Conservation (phyloP, 768 basidiomycete genomes). For the Suillus subluteus region DNA sequence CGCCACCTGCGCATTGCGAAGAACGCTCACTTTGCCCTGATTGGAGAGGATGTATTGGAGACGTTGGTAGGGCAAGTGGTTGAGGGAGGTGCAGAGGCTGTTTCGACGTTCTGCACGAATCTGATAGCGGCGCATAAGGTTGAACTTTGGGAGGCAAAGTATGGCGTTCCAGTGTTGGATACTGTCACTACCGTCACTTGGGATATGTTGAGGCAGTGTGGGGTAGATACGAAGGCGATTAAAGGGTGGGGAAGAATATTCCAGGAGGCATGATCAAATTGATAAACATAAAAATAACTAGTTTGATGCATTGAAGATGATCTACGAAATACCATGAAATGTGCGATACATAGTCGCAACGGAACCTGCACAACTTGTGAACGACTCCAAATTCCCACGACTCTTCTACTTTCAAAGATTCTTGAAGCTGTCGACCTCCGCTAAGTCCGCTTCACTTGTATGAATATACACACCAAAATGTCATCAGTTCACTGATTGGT, state of each 20-base stretch:
- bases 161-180: constrained; percentile 4
- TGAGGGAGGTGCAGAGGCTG: neutral
- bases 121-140: constrained; percentile 5
- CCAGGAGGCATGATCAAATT: constrained; percentile 1
- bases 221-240: constrained; percentile 5
- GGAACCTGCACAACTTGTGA: too few species aligned
- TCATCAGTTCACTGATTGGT: too few species aligned
- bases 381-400: too few species aligned
- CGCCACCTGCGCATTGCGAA: neutral
- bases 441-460: too few species aligned
- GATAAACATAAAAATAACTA: neutral
- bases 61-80: neutral
- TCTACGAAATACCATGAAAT: too few species aligned
- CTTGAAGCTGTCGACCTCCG: too few species aligned
- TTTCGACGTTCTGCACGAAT: constrained; percentile 5
- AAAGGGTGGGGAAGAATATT: constrained; percentile 4
- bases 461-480: too few species aligned
- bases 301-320: too few species aligned
- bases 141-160: constrained; percentile 5
- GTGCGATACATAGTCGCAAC: too few species aligned
- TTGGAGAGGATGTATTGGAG: constrained; percentile 1
- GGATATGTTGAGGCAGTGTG: constrained; percentile 8
- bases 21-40: neutral
- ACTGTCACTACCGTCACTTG: constrained; percentile 7
- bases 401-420: too few species aligned